Evolutionary conservation across 2,329 filamentous ascomycete genomes (phyloP), one percentile per base, ranked within the genome.

Genomic region (Aspergillus felis): DNA sequence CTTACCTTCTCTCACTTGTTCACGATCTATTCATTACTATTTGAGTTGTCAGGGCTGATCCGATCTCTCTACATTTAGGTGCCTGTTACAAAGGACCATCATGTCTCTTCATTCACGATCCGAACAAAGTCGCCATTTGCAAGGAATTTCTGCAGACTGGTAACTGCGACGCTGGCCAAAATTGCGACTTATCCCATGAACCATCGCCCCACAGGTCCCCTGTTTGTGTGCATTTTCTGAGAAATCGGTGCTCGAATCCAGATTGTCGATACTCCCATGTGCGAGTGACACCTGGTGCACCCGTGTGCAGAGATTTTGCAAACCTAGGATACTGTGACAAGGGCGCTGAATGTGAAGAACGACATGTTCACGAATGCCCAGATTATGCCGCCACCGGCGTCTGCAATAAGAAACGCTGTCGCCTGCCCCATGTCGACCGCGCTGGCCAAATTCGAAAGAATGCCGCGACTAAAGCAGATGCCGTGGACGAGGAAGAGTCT

Each of bases 331-430:
- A 92, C 75, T 97, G 94, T 79, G 87, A 89, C 60, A 90, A 89
- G 72, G 94, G 93, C 59, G 82, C 83, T 56, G 76, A 81, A 55
- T 97, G 94, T 76, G 76, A 84, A 59, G 86, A 94, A 62, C 88
- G 92, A 60, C 94, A 99, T 78, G 88, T 93, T 57, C 88, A 89
- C 76, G 93, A 97, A 75, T 97, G 94, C 75, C 93, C 94, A 61
- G 90, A 96, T 73, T 97, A 95, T 80, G 90, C 91, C 82, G 96
- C 96, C 77, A 91, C 85, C 59, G 93, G 93, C 68, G 80, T 82
- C 61, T 99, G 94, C 84, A 87, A 86, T 72, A 86, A 84, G 72
- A 86, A 87, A 75, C 87, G 87, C 64, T 97, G 93, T 80, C 89
- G 88, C 72, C 83, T 96, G 55, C 89, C 87, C 58, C 94, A 99